Conservation (phyloP, 768 basidiomycete genomes). For the Mycena albidolilacea region DNA sequence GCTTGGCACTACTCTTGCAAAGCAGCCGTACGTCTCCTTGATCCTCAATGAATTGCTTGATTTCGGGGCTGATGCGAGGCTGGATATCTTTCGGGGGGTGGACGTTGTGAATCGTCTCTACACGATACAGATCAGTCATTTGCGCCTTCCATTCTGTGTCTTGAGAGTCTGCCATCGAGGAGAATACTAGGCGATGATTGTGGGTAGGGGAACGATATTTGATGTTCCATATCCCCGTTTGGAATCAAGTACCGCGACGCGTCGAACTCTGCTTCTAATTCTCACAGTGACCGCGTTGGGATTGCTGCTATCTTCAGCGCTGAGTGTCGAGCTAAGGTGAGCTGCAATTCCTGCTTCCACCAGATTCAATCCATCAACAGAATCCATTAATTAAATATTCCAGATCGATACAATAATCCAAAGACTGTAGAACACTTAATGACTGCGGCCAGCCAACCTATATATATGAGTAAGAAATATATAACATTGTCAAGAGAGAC, state of each 20-base stretch:
- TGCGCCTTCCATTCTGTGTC: slow-evolving; percentile 30
- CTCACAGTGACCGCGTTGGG: too few species aligned
- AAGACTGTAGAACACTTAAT: slow-evolving; percentile 53
- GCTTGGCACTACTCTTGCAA: not conserved
- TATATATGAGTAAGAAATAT: too few species aligned
- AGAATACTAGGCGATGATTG: too few species aligned
- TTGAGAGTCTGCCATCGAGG: slow-evolving; percentile 37
- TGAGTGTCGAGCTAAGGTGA: too few species aligned
- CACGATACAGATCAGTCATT: slow-evolving; percentile 18
- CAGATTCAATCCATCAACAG: not conserved
- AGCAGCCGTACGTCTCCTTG: slow-evolving; percentile 39
- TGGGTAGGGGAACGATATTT: too few species aligned
- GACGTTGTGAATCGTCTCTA: slow-evolving; percentile 37
- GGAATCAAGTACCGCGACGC: too few species aligned
- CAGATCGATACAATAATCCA: slow-evolving; percentile 33
- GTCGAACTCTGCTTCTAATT: too few species aligned
- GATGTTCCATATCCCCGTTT: too few species aligned
- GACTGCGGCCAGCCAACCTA: slow-evolving; percentile 70
- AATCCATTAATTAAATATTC: slow-evolving; percentile 31
- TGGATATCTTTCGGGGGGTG: slow-evolving; percentile 36
- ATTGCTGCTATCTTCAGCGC: too few species aligned
- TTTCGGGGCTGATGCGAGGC: slow-evolving; percentile 44
- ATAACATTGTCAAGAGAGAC: too few species aligned
- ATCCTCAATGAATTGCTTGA: slow-evolving; percentile 45
- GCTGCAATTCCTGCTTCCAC: not conserved